These are phyloP conservation scores for Geotrichum histeridarum DNA, from an alignment of 1,139 yeast genomes.

Conservation along the genomic window DNA sequence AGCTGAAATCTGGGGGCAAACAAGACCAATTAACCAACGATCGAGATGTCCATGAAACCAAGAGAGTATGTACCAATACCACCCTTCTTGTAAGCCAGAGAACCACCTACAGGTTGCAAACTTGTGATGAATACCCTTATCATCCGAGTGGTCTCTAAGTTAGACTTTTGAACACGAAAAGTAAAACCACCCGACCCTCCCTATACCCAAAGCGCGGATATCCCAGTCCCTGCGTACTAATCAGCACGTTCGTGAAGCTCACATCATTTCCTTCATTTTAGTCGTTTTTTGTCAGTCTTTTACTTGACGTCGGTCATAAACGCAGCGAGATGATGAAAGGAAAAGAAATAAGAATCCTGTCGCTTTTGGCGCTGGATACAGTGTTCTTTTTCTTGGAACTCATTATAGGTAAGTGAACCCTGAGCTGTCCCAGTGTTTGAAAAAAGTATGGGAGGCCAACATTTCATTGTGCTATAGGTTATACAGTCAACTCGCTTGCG, in stretches of 20 bases:
- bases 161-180: not conserved
- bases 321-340: slow-evolving; percentile 32
- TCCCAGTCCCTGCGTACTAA: no score
- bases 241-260: no score
- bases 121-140: no score
- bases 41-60: no score
- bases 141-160: no score
- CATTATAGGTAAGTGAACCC: slow-evolving; percentile 39
- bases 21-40: no score
- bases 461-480: slow-evolving; percentile 40
- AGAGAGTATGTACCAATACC: no score
- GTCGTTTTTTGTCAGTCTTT: no score
- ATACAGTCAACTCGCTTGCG: slow-evolving; percentile 86
- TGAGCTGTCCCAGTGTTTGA: not conserved
- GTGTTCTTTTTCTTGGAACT: slow-evolving; percentile 81
- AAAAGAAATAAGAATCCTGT: slow-evolving; percentile 69
- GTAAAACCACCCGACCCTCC: not conserved
- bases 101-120: no score
- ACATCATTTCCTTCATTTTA: not conserved
- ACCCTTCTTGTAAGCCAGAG: no score
- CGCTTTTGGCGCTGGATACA: slow-evolving; percentile 72
- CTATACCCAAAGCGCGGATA: no score
- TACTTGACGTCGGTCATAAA: not conserved
- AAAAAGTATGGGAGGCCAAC: not conserved
- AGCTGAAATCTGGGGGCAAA: no score